Evolutionary conservation across 2,329 filamentous ascomycete genomes (phyloP).

Genomic region (Paecilomyces sp.): DNA sequence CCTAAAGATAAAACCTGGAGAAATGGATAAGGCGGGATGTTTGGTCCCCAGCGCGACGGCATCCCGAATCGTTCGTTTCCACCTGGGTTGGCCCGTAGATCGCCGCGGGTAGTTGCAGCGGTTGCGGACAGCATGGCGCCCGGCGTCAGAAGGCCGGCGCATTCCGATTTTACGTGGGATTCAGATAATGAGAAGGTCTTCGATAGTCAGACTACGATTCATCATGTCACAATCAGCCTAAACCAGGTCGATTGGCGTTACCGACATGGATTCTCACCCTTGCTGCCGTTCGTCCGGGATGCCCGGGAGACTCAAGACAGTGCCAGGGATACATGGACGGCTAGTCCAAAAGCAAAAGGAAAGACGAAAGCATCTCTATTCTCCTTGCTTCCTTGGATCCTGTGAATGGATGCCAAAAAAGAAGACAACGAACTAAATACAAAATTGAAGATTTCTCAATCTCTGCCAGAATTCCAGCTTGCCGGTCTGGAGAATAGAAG

Average conservation of each 20-base stretch:
- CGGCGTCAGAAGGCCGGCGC: neutral
- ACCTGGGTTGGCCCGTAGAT: neutral
- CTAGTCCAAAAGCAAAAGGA: neutral
- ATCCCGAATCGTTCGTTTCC: neutral
- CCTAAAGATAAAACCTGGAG: neutral
- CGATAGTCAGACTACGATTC: no score
- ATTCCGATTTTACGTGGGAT: neutral
- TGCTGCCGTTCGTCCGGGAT: neutral
- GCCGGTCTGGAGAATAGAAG: neutral
- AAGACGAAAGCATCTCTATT: neutral
- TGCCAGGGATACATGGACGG: neutral
- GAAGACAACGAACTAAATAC: neutral
- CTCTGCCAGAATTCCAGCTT: neutral
- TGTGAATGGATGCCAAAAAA: neutral
- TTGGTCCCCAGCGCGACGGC: neutral
- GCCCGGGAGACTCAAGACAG: neutral
- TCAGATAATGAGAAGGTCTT: no score
- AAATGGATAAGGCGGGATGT: neutral
- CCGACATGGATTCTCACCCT: no score
- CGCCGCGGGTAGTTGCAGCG: neutral
- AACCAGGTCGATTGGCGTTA: no score
- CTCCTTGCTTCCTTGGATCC: neutral
- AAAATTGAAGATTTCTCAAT: neutral
- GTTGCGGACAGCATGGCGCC: neutral
- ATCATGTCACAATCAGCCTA: no score